Evolutionary conservation across 2,329 filamentous ascomycete genomes (phyloP), one percentile per base, ranked within the genome.

Genomic region (Trichoderma sp.): DNA sequence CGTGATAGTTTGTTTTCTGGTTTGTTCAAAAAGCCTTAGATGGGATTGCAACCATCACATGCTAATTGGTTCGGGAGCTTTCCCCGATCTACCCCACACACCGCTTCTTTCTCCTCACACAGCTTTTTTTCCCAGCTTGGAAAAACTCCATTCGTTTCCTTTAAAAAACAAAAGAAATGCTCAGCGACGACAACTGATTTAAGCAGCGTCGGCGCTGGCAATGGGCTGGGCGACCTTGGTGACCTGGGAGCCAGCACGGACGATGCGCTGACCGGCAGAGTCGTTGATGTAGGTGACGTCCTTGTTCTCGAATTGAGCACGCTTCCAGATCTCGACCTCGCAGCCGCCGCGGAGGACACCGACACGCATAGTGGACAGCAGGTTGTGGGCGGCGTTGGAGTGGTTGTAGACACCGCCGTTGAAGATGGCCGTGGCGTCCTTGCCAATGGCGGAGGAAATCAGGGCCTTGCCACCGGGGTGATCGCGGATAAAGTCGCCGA

Each of bases 251-350:
- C 94, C 94, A 75, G 95, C 94, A 74, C 95, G 92, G 78, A 97
- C 89, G 76, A 98, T 94, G 74, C 92, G 91, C 81, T 93, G 88
- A 65, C 94, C 95, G 68, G 89, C 86, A 17, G 90, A 92, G 80
- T 97, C 95, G 80, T 93, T 94, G 81, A 93, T 88, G 75, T 92
- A 91, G 72, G 91, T 89, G 71, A 93, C 87, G 77, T 95, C 93
- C 86, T 95, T 95, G 86, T 92, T 93, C 83, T 95, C 92, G 77
- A 90, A 88, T 81, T 95, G 92, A 71, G 92, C 90, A 55, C 93
- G 91, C 88, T 96, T 96, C 93, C 93, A 97, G 82, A 96, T 94
- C 86, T 97, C 93, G 32, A 97, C 93, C 81, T 96, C 93, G 80
- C 92, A 94, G 57, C 93, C 93, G 74, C 93, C 93, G 67, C 93